Base-by-base conservation (phyloP, 2,329 filamentous ascomycete genomes). In the Claviceps maximensis region DNA sequence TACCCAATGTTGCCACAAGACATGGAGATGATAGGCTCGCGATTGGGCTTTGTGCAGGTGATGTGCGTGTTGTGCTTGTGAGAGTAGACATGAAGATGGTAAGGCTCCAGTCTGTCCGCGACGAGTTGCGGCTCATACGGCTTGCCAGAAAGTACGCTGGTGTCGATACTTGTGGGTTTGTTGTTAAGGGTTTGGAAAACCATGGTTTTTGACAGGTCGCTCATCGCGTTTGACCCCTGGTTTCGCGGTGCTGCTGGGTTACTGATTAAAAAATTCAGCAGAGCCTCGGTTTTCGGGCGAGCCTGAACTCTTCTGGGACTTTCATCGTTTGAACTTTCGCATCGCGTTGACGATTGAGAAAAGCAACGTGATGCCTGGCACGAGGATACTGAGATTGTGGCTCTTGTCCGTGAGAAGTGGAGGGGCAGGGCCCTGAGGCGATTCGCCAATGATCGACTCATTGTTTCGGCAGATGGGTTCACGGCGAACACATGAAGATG, bases 1-100 rank as follows among this genome's bases (percentile, higher is more conserved):
- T 96, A 96, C n/a, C 91, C 91, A 55, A 98, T 81, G 63, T 95
- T 89, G 49, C 93, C 93, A 55, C 84, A 80, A 2, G 86, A 87
- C 60, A 95, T 70, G 13, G 84, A 89, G 58, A 98, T 75, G 58
- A 97, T 79, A 29, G 88, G 80, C 58, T 88, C 80, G 48, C 85
- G 78, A 66, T 89, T 83, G 29, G 93, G 90, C 63, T 84, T 83
- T 23, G 89, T 88, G 59, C 96, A 80, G 1, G 90, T 96, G 62
- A 98, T 79, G 70, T 97, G 89, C 21, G 88, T 93, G 74, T 98
- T 98, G 79, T 96, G 93, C 72, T 89, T 94, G 67, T 87, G 84
- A 29, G 86, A 74, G 71, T 82, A 91, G 67, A 98, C 76, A 72
- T 95, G 88, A 58, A 98, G 78, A 67, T 95, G 89, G 73, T 89